Evolutionary conservation across 2,329 filamentous ascomycete species (phyloP).

Genomic region (Cytospora chrysosperma): DNA sequence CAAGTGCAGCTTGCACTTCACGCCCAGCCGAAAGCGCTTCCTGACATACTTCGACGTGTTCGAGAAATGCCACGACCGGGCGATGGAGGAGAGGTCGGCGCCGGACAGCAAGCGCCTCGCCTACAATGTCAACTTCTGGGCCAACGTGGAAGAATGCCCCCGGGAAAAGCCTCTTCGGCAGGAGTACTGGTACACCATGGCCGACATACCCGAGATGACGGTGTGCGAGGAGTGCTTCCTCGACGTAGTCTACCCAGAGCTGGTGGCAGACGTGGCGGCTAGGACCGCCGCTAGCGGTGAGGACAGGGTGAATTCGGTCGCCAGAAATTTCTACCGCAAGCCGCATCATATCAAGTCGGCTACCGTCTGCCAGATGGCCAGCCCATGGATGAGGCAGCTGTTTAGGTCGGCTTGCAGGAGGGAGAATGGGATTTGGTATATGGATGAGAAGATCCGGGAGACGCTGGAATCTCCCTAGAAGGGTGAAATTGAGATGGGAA

Average conservation of each 20-base stretch:
- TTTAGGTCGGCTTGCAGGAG: constrained; percentile 66
- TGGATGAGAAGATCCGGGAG: constrained; percentile 58
- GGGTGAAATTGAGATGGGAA: not conserved
- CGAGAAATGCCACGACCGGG: constrained; percentile 55
- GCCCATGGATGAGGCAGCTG: constrained; percentile 70
- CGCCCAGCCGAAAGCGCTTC: constrained; percentile 52
- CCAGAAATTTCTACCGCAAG: constrained; percentile 63
- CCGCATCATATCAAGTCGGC: constrained; percentile 51
- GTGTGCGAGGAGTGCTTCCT: constrained; percentile 88
- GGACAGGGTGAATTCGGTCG: constrained; percentile 40
- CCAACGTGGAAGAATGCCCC: constrained; percentile 60
- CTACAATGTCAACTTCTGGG: constrained; percentile 60
- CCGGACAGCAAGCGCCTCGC: constrained; percentile 63
- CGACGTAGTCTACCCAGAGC: constrained; percentile 70
- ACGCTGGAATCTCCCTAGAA: constrained; percentile 44
- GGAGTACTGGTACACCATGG: constrained; percentile 75
- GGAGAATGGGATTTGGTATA: constrained; percentile 61
- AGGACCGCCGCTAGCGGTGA: not conserved
- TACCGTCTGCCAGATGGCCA: constrained; percentile 77
- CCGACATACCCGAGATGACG: constrained; percentile 71
- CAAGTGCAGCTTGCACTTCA: constrained; percentile 68
- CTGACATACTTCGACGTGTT: constrained; percentile 60
- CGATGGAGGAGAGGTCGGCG: constrained; percentile 42
- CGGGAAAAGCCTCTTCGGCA: constrained; percentile 62
- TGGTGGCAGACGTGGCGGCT: constrained; percentile 46